Base-by-base conservation (phyloP, 176 grass and related monocot genomes). In the Oryza nivara region DNA sequence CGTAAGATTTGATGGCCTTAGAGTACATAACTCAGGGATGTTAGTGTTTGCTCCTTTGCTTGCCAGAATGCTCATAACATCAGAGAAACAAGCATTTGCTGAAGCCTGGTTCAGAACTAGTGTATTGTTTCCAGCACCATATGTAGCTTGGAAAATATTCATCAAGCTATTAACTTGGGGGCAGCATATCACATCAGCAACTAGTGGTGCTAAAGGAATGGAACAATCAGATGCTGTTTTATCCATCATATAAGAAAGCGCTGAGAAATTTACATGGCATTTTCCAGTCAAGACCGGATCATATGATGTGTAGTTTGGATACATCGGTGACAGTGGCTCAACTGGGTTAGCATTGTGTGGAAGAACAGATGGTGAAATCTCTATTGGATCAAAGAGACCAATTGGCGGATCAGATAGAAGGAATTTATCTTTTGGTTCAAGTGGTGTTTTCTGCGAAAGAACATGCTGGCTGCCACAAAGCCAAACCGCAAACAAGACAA, bases 121-220 rank as follows among this genome's bases (percentile, higher is more conserved):
- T 1, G 80, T 87, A 84, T 85, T 69, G 16, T 80, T 87, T 83
- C 84, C 89, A 81, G 80, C 87, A 71, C 77, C 87, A 79, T 95
- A 93, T 43, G 73, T 73, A 85, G 92, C 91, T 92, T 95, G 96
- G 83, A 95, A 98, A 78, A 98, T 90, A 70, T 98, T 90, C 91
- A 98, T 86, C 83, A 98, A 90, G 70, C 93, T 95, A 90, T 80
- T 93, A 73, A 98, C 93, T 90, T 98, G 96, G 80, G 96, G 96
- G 70, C 96, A 98, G 87, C 96, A 98, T 86, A 98, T 98, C 76
- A 95, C 96, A 86, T 95, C 87, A 3, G 89, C 93, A 78, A 98
- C 93, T 80, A 98, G 85, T 64, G 92, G 79, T 35, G 96, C 93
- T 68, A 98, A 90, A 68, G 96, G 93, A 75, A 91, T 79, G 20